Evolutionary conservation across 805 yeast species (phyloP).

Genomic region (Candida chauliodis): DNA sequence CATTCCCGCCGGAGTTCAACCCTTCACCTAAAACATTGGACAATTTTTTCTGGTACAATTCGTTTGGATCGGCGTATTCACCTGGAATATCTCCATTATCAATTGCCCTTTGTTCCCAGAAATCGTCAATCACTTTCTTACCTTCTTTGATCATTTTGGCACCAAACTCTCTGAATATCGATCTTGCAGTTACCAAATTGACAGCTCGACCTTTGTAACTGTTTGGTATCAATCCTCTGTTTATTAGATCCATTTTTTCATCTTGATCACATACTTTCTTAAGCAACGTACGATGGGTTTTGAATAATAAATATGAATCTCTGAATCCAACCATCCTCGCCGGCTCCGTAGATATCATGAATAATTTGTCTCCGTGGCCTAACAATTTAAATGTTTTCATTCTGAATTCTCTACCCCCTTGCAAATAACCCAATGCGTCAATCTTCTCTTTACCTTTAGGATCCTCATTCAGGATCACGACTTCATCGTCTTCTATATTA

Average conservation of each 20-base stretch:
- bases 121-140: constrained; percentile 78
- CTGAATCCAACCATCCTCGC: constrained; percentile 93
- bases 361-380: constrained; percentile 67
- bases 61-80: constrained; percentile 66
- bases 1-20: constrained; percentile 19
- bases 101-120: constrained; percentile 64
- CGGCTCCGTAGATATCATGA: constrained; percentile 93
- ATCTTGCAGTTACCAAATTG: constrained; percentile 85
- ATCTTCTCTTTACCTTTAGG: constrained; percentile 76
- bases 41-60: constrained; percentile 38
- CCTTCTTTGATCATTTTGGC: constrained; percentile 80
- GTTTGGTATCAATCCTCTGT: constrained; percentile 77
- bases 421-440: constrained; percentile 59
- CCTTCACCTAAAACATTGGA: constrained; percentile 32
- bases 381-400: constrained; percentile 63
- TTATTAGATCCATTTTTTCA: constrained; percentile 80
- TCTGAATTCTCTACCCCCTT: constrained; percentile 72
- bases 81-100: constrained; percentile 68
- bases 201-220: constrained; percentile 89
- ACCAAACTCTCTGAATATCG: constrained; percentile 89
- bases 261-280: constrained; percentile 71
- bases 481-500: constrained; percentile 70
- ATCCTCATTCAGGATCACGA: constrained; percentile 66
- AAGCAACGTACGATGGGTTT: constrained; percentile 73
- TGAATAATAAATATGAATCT: constrained; percentile 85